Conservation (phyloP, 129 eudicot species). For the Chrysanthemum lavandulifolium region DNA sequence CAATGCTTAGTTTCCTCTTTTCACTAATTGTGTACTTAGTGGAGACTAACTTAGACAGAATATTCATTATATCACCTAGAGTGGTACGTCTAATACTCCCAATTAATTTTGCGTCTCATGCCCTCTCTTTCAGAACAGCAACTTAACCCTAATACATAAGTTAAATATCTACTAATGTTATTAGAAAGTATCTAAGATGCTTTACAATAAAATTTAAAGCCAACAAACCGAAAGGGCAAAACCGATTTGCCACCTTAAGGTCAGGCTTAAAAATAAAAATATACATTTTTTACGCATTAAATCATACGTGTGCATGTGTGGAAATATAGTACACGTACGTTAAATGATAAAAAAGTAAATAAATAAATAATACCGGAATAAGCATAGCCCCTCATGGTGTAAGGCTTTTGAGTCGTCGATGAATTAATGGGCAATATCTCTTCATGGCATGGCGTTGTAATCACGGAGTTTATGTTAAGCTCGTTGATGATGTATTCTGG, state of each 20-base stretch:
- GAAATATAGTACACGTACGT: too few relatives aligned
- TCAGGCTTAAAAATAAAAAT: too few relatives aligned
- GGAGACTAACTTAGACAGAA: neutral
- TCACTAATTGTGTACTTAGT: neutral
- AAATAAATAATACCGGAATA: conserved; percentile 62
- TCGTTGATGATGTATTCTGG: conserved; percentile 87
- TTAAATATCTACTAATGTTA: too few relatives aligned
- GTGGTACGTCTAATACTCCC: neutral
- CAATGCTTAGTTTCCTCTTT: too few relatives aligned
- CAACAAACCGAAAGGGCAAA: too few relatives aligned
- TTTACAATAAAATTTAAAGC: too few relatives aligned
- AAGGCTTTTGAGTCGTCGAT: conserved; percentile 89
- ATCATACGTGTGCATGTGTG: too few relatives aligned
- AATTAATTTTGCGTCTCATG: neutral
- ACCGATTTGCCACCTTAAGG: too few relatives aligned
- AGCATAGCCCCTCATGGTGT: conserved; percentile 86
- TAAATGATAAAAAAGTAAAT: neutral
- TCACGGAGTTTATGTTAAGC: conserved; percentile 92
- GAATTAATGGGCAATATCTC: conserved; percentile 91
- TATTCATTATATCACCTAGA: conserved; percentile 16
- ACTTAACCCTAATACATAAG: too few relatives aligned
- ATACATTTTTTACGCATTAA: too few relatives aligned
- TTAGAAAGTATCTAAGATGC: too few relatives aligned
- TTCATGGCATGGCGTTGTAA: conserved; percentile 90
- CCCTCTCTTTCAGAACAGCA: neutral